Base-by-base conservation (phyloP, 2,329 filamentous ascomycete species). In the Diaporthe capsici region DNA sequence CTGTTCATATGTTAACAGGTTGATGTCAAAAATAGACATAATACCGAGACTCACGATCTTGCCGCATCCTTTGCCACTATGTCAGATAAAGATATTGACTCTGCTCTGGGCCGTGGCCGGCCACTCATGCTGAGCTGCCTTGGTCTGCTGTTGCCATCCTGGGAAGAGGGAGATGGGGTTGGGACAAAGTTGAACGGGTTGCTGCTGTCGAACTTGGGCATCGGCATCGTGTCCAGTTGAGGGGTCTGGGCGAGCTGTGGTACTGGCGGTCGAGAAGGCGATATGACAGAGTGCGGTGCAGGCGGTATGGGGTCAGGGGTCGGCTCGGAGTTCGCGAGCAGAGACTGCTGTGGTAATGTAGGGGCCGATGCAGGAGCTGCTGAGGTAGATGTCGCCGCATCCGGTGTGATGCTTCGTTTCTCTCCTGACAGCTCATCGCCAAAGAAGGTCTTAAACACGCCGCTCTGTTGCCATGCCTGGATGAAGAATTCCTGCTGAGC, bases 401-500 rank as follows among this genome's bases (percentile, higher is more conserved):
- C 71, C 12, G 72, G 72, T 2, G 63, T 76, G 22, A 61, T 60
- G 42, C 58, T 76, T 20, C 75, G 51, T n/a, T 76, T 72, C 28
- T 77, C 72, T 9, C 65, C 67, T 15, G 75, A 39, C 37, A 47
- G 68, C 12, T 81, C 79, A 58, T 81, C 80, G 34, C 77, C 79
- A 39, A 85, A 85, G 71, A 84, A 84, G 12, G 82, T 79, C 60
- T 78, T 80, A 78, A 83, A 84, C 3, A 84, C 82, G 34, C 79
- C 79, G 75, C 82, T 84, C 74, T 83, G 80, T 78, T 84, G 83
- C 83, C 83, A 84, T 37, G 77, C 79, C 74, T 79, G 80, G 67
- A 85, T 84, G 61, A 83, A 79, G 28, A 81, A 81, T 37, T 85
- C 83, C 71, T 85, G 83, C 74, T 84, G 83, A 73, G 80, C 79